Conservation (phyloP, 331 rosid genomes). For the Pyrus hybrid region DNA sequence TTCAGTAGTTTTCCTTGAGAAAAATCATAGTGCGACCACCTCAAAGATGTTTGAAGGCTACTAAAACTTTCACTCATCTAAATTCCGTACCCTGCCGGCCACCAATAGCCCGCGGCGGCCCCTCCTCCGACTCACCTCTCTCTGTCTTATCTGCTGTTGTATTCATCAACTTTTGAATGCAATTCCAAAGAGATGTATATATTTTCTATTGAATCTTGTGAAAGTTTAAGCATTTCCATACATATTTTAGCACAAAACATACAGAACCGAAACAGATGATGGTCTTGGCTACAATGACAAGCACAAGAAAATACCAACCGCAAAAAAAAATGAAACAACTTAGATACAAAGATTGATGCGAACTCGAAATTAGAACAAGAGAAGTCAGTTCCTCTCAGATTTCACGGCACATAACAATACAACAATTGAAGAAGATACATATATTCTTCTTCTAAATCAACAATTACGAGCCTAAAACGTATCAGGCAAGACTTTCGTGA, state of each 20-base stretch:
- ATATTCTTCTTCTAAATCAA: conserved; percentile 29
- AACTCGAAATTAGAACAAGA: conserved; percentile 34
- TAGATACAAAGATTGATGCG: conserved; percentile 53
- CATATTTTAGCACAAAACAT: background rate
- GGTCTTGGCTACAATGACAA: conserved; percentile 14
- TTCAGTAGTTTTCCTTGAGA: no score
- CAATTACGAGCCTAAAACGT: conserved; percentile 45
- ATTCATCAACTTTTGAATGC: no score
- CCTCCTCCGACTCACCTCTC: background rate
- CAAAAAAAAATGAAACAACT: conserved; percentile 20
- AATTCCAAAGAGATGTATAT: background rate
- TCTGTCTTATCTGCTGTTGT: background rate
- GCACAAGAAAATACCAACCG: conserved; percentile 24
- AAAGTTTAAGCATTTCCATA: background rate
- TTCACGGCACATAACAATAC: conserved; percentile 52
- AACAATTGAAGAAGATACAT: conserved; percentile 33
- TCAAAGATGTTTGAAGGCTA: no score
- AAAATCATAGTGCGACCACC: background rate
- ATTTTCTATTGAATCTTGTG: background rate
- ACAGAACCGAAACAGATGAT: background rate
- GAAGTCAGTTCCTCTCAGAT: conserved; percentile 40
- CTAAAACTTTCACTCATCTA: no score
- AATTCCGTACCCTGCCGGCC: background rate
- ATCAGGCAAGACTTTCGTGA: conserved; percentile 37
- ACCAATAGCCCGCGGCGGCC: background rate